Evolutionary conservation across 805 yeast genomes (phyloP), one percentile per base, ranked within the genome.

Genomic region (Blastobotrys mokoenaii): DNA sequence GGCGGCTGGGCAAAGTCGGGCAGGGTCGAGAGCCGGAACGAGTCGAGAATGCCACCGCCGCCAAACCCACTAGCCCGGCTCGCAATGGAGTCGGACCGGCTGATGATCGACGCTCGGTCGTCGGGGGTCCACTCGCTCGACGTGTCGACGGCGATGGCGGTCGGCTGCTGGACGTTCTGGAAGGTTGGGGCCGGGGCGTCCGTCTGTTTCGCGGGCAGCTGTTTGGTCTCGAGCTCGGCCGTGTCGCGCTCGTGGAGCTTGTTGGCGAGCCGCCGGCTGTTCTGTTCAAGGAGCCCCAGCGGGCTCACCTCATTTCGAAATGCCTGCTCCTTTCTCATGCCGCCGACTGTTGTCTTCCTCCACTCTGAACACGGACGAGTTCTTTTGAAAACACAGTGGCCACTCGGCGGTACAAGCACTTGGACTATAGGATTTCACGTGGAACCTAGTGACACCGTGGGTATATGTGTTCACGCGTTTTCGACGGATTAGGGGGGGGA

Each of bases 1-100:
- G n/a, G n/a, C 30, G n/a, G n/a, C n/a, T n/a, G n/a, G n/a, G n/a
- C n/a, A n/a, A n/a, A n/a, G n/a, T n/a, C 41, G n/a, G 56, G 54
- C 25, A 55, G 40, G 9, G 44, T 39, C 25, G 56, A 50, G 15
- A 55, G 47, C 25, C 58, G 41, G 40, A 55, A 54, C 14, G 57
- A 47, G 36, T 54, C 59, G 39, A 55, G 46, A 22, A 55, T 52
- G 14, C 57, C 56, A 25, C 56, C 52, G 46, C 51, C 37, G 17
- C 41, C 6, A n/a, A n/a, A n/a, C n/a, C n/a, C n/a, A 29, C 42
- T 37, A 12, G 40, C 35, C 34, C 25, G 10, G 17, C 40, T 32
- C 35, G 40, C 31, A 8, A 41, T 44, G 11, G 47, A 44, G 29
- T 36, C 29, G 11, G 43, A 20, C 22, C 47, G 22, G 18, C 27